These are phyloP conservation scores for Rhizodiscina lignyota DNA, from an alignment of 495 filamentous ascomycete genomes.

Conservation along the genomic window DNA sequence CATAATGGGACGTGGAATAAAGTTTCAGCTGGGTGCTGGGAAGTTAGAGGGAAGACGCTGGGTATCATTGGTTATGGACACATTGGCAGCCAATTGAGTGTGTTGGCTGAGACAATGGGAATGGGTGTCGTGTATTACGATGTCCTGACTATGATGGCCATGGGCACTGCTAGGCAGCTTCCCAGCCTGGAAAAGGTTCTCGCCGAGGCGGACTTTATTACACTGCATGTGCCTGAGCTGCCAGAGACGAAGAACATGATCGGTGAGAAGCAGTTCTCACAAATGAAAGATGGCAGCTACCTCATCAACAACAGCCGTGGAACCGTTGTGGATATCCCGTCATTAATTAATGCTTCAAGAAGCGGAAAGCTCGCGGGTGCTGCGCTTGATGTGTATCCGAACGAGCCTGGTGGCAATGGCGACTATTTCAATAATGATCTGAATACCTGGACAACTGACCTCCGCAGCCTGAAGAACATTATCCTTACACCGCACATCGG, in stretches of 20 bases:
- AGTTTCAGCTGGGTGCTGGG: constrained; percentile 91
- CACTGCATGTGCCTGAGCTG: constrained; percentile 84
- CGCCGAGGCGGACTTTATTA: constrained; percentile 72
- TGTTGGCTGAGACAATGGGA: constrained; percentile 91
- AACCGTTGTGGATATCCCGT: constrained; percentile 85
- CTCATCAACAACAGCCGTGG: constrained; percentile 93
- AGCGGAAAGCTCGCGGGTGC: constrained; percentile 82
- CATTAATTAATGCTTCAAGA: constrained; percentile 76
- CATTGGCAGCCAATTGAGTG: constrained; percentile 91
- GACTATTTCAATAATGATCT: constrained; percentile 83
- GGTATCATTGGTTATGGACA: constrained; percentile 97
- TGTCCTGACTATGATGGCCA: constrained; percentile 76
- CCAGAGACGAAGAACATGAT: constrained; percentile 89
- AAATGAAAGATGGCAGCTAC: constrained; percentile 87
- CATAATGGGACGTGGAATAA: constrained; percentile 96
- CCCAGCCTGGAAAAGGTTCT: constrained; percentile 60
- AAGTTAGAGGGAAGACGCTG: constrained; percentile 92
- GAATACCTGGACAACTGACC: constrained; percentile 73
- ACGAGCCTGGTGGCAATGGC: constrained; percentile 85
- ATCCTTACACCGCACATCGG: constrained; percentile 95
- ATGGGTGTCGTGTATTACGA: constrained; percentile 97
- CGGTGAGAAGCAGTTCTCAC: constrained; percentile 50
- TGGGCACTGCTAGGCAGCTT: constrained; percentile 77
- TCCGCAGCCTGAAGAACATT: constrained; percentile 74
- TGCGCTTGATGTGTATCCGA: constrained; percentile 89